A percentile compares a stretch with the other conserved stretches of the same genome.
Conservation (phyloP, 2,329 filamentous ascomycete genomes). For the Decorospora gaudefroyi region DNA sequence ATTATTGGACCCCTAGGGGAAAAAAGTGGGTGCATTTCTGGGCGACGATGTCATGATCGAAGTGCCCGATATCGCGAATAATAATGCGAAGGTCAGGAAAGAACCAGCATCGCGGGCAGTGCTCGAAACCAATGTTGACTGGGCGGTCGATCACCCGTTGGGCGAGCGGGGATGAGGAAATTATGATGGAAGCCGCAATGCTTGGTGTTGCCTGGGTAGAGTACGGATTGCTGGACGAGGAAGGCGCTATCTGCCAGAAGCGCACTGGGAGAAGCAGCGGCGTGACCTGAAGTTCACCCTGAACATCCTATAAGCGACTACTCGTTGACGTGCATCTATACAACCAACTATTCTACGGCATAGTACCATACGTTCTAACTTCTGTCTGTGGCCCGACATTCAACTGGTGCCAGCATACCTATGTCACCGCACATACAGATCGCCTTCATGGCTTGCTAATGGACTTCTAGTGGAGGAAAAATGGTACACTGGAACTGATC, state of each 20-base stretch:
- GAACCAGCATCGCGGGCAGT: background rate
- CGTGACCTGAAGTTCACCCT: slow-evolving; percentile 16
- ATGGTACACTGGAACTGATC: slow-evolving; percentile 11
- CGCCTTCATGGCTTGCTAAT: slow-evolving; percentile 31
- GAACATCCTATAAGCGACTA: slow-evolving; percentile 3
- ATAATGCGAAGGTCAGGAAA: slow-evolving; percentile 1
- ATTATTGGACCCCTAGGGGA: slow-evolving; percentile 1
- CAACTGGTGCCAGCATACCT: slow-evolving; percentile 8
- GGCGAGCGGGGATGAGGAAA: background rate
- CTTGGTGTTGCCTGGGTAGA: slow-evolving; percentile 7
- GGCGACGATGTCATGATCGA: slow-evolving; percentile 17
- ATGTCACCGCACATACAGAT: slow-evolving; percentile 23
- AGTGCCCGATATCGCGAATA: slow-evolving; percentile 16
- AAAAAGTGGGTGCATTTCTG: slow-evolving; percentile 17
- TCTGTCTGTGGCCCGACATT: too few species aligned
- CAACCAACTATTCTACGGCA: background rate
- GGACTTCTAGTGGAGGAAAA: slow-evolving; percentile 29
- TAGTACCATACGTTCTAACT: too few species aligned
- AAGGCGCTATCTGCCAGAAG: slow-evolving; percentile 13
- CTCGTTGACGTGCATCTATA: slow-evolving; percentile 8
- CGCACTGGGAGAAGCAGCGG: slow-evolving; percentile 12
- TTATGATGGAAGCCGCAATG: slow-evolving; percentile 3
- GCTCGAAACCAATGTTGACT: background rate
- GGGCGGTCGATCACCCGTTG: slow-evolving; percentile 4
- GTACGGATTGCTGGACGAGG: slow-evolving; percentile 18